These are phyloP conservation scores for Casuarina cunninghamiana DNA, from an alignment of 306 rosid species.

Conservation along the genomic window DNA sequence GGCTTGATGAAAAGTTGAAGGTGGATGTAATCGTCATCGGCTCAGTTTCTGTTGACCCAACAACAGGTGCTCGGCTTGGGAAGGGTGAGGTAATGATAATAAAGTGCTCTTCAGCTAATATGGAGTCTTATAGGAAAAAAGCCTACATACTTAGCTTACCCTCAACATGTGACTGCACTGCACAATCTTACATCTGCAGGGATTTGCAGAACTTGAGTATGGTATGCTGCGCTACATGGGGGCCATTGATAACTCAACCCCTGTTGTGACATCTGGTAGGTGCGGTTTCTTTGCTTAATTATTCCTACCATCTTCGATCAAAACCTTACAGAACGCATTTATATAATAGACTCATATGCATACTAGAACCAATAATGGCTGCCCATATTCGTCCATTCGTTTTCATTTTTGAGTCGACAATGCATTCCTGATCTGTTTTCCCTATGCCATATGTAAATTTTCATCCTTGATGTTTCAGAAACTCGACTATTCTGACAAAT, in stretches of 20 bases:
- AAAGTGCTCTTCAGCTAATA: neutral
- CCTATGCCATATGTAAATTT: neutral
- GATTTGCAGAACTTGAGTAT: conserved; percentile 92
- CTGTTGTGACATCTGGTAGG: conserved; percentile 77
- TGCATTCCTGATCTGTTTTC: no score
- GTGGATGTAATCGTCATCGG: conserved; percentile 87
- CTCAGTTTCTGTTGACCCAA: conserved; percentile 90
- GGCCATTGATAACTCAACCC: conserved; percentile 82
- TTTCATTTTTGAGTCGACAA: no score
- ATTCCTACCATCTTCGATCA: neutral
- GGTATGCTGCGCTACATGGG: conserved; percentile 87
- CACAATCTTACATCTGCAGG: conserved; percentile 40
- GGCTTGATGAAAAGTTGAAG: conserved; percentile 78
- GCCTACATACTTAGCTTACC: neutral
- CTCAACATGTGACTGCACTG: no score
- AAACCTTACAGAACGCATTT: neutral
- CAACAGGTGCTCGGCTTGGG: conserved; percentile 89
- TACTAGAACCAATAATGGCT: no score
- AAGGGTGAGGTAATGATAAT: conserved; percentile 77
- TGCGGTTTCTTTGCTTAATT: conserved; percentile 5
- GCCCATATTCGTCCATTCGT: no score
- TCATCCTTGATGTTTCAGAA: neutral
- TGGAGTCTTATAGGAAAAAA: no score
- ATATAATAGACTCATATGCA: neutral
- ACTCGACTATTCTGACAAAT: neutral